Conservation (phyloP, 2,329 filamentous ascomycete genomes). For the Madurella fahalii region DNA sequence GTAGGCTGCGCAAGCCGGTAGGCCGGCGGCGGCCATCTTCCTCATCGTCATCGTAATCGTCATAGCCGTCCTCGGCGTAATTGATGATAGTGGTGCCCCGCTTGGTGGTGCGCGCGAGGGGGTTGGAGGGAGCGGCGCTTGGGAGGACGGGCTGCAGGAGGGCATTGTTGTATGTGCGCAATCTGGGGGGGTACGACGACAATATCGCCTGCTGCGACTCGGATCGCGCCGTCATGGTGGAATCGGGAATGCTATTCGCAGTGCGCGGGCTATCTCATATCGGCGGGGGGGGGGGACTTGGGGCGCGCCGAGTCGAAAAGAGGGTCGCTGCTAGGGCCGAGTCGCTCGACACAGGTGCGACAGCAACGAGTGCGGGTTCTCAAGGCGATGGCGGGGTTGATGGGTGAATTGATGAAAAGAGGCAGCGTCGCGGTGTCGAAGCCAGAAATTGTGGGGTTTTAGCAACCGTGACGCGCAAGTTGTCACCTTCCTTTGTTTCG, state of each 20-base stretch:
- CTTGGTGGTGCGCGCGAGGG: constrained; percentile 83
- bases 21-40: constrained; percentile 73
- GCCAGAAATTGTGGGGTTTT: not conserved
- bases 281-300: constrained; percentile 5
- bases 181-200: constrained; percentile 84
- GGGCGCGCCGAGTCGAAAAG: not conserved
- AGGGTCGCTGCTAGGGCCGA: not conserved
- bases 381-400: not conserved
- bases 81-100: constrained; percentile 95
- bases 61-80: constrained; percentile 94
- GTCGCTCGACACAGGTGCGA: not conserved
- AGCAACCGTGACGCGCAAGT: not conserved
- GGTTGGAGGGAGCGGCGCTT: constrained; percentile 60
- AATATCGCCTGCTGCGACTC: constrained; percentile 74
- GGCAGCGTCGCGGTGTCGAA: not conserved
- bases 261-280: constrained; percentile 19
- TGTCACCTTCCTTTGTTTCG: not conserved
- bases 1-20: constrained; percentile 77
- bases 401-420: not conserved
- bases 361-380: not conserved
- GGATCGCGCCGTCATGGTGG: constrained; percentile 46
- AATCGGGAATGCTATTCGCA: not conserved
- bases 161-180: constrained; percentile 88
- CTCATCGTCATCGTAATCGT: constrained; percentile 70
- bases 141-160: constrained; percentile 81